Conservation (phyloP, 192 early-diverging fungal genomes). For the Rhizoclosmatium globosum region DNA sequence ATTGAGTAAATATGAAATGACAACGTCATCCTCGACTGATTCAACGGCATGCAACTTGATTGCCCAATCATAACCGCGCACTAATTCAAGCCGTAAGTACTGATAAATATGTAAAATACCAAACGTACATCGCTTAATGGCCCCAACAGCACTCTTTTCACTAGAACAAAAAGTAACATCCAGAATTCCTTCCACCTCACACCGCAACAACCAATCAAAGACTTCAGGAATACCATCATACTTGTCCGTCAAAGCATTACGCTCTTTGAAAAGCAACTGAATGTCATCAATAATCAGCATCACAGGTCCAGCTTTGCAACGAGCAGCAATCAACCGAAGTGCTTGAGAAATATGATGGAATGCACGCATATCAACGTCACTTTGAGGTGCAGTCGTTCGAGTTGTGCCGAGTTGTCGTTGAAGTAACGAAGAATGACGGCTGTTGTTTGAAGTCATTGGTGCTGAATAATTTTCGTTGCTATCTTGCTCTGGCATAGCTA, state of each 20-base stretch:
- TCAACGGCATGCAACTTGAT: slow-evolving; percentile 42
- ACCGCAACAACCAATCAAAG: slow-evolving; percentile 48
- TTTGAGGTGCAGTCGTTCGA: neutral
- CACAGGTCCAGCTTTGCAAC: slow-evolving; percentile 21
- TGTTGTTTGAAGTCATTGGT: too few relatives aligned
- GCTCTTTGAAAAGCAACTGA: slow-evolving; percentile 46
- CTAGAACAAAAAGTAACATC: slow-evolving; percentile 48
- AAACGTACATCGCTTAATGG: slow-evolving; percentile 35
- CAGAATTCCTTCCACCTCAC: slow-evolving; percentile 43
- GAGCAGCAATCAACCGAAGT: slow-evolving; percentile 38
- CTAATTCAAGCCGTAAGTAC: neutral
- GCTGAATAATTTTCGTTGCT: neutral
- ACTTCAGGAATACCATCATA: slow-evolving; percentile 45
- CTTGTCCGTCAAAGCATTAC: slow-evolving; percentile 32
- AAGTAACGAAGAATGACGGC: neutral
- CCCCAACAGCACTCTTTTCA: slow-evolving; percentile 41
- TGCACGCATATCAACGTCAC: slow-evolving; percentile 11
- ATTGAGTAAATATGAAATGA: slow-evolving; percentile 46
- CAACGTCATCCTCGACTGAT: slow-evolving; percentile 41
- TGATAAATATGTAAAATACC: neutral
- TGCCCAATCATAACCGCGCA: slow-evolving; percentile 44
- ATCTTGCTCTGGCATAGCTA: neutral
- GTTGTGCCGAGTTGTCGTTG: neutral
- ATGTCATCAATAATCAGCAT: slow-evolving; percentile 51
- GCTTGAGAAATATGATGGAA: slow-evolving; percentile 42